Evolutionary conservation across 2,329 filamentous ascomycete genomes (phyloP), one percentile per base, ranked within the genome.

Genomic region (Fusarium circinatum): DNA sequence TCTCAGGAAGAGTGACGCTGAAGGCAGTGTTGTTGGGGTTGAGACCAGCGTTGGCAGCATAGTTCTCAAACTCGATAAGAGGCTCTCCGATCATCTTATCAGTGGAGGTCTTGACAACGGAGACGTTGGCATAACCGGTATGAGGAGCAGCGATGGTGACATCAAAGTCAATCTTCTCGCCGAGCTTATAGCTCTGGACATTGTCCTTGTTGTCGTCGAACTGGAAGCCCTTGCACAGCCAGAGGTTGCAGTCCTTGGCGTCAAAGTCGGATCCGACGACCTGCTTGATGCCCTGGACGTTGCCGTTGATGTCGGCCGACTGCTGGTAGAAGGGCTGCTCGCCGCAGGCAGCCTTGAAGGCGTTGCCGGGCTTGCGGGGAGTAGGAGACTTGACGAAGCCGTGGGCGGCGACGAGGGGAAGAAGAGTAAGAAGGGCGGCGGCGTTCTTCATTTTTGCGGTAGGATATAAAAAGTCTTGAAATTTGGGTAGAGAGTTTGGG

Each of bases 1-100:
- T 83, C 41, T 77, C 75, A 2, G 89, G 89, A 70, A 91, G 87
- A 36, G 85, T 89, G 75, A 90, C 83, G 68, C 83, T 84, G 81
- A 90, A 90, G 63, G 83, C 81, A 41, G 83, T 76, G 79, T 86
- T 86, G 80, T 86, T 85, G 38, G 81, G 76, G 15, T 81, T 80
- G 39, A 85, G 70, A 36, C 75, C 75, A 18, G 79, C 54, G 65
- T 85, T 84, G 65, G 87, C 82, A 34, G 89, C 89, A 75, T 91
- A 91, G 74, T 82, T 82, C 74, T 85, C 83, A 80, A 88, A 91
- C 72, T 83, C 84, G 68, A 87, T 89, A 71, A 91, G 82, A 20
- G 86, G 85, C 54, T 80, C 67, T 39, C 88, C 89, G 32, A 91
- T 83, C 68, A 89, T 79, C 32, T 79, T 82, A 82, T 90, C 87